Base-by-base conservation (phyloP, 1,139 yeast species). In the Tardiomyces digboiensis region DNA sequence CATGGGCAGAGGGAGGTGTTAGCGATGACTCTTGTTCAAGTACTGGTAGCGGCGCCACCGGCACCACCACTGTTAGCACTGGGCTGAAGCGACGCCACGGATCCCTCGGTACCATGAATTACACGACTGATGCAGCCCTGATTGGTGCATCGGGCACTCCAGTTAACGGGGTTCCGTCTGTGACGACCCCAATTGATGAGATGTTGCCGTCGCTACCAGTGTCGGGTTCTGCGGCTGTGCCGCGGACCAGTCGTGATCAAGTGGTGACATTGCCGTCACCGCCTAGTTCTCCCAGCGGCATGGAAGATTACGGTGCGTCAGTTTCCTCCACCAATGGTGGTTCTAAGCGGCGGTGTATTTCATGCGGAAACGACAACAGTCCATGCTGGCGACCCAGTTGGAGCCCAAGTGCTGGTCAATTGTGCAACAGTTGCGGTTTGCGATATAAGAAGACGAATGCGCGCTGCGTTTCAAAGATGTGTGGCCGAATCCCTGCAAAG, bases 371-470 rank as follows among this genome's bases (percentile, higher is more conserved):
- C 1, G 85, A 82, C 51, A 94, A 84, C 55, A 85, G 95, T 12
- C 98, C 98, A 10, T 91, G 98, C 64, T 91, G 98, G 98, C 77
- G 98, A 60, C 98, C 98, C 2, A 82, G 95, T 7, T 91, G 98
- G 98, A 80, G 93, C 2, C 64, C 72, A 19, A 75, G 80, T 55
- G 87, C 83, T 49, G 97, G 97, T 14, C 97, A 89, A 66, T 73
- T 91, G 56, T 91, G 98, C 69, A 91, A 91, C 62, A 86, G 96
- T 1, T 91, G 98, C 67, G 98, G 98, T 1, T 71, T 91, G 55
- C 73, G 98, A 52, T 91, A 86, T 67, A 88, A 91, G 64, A 91
- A 91, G 67, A 89, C 97, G 1, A 84, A 86, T 36, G 94, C 95
- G 2, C 74, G 97, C 57, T 91, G 98, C 64, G 70, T 84, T 43